These are phyloP conservation scores for Exophiala viscosa DNA, from an alignment of 2,329 filamentous ascomycete genomes.

Conservation along the genomic window DNA sequence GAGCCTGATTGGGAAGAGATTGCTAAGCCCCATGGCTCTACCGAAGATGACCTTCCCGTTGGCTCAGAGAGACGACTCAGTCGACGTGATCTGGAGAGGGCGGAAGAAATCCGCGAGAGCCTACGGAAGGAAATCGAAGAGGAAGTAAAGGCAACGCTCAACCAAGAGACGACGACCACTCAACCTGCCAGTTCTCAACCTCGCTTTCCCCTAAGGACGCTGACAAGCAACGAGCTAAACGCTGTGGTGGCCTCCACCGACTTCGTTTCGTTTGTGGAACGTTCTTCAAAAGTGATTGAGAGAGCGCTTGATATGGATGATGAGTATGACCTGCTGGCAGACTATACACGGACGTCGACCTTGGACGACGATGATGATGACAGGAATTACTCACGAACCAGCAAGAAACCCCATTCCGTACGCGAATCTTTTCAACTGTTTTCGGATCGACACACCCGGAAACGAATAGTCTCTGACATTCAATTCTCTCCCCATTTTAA, in stretches of 20 bases:
- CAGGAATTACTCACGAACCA: slow-evolving; percentile 22
- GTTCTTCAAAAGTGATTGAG: slow-evolving; percentile 95
- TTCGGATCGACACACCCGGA: slow-evolving; percentile 93
- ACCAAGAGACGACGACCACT: slow-evolving; percentile 34
- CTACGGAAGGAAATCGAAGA: slow-evolving; percentile 88
- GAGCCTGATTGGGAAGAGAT: slow-evolving; percentile 46
- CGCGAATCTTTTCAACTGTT: slow-evolving; percentile 92
- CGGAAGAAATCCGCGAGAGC: slow-evolving; percentile 83
- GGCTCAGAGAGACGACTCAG: slow-evolving; percentile 69
- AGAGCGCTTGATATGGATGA: slow-evolving; percentile 81
- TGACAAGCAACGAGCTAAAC: slow-evolving; percentile 79
- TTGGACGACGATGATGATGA: slow-evolving; percentile 75
- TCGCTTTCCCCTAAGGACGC: slow-evolving; percentile 70
- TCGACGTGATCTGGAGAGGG: slow-evolving; percentile 72
- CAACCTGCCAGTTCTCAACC: slow-evolving; percentile 44
- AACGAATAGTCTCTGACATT: slow-evolving; percentile 92
- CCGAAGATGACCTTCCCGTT: slow-evolving; percentile 60
- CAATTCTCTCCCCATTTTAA: slow-evolving; percentile 88
- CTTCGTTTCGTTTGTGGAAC: slow-evolving; percentile 91
- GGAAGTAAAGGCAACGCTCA: slow-evolving; percentile 68
- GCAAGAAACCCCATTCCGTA: slow-evolving; percentile 31
- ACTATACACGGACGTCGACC: slow-evolving; percentile 78
- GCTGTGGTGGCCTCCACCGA: slow-evolving; percentile 90
- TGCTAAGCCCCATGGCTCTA: slow-evolving; percentile 52
- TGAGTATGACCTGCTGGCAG: slow-evolving; percentile 91